A percentile compares a stretch with the other conserved stretches of the same genome.
Conservation (phyloP, 345 rosid genomes). For the Eucalyptus leucophloia region DNA sequence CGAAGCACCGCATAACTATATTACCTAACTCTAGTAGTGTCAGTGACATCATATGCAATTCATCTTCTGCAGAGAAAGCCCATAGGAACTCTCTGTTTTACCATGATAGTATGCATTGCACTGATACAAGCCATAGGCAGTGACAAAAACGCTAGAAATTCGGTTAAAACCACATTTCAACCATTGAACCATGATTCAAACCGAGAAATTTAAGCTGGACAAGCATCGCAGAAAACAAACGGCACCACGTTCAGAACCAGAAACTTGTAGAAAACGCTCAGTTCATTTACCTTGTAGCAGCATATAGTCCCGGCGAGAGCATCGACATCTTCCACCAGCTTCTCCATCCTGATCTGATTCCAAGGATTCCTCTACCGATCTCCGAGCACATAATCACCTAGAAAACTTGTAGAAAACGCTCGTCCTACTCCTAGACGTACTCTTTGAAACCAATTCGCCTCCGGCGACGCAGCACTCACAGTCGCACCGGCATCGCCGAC, state of each 20-base stretch:
- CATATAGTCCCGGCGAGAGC: slow-evolving; percentile 86
- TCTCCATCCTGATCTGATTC: slow-evolving; percentile 64
- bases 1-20: background rate
- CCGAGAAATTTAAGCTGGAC: too few relatives aligned
- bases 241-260: too few relatives aligned
- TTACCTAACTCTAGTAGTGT: background rate
- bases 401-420: slow-evolving; percentile 43
- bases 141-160: too few relatives aligned
- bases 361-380: slow-evolving; percentile 84
- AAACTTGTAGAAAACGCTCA: too few relatives aligned
- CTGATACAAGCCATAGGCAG: too few relatives aligned
- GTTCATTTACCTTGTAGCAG: slow-evolving; percentile 23
- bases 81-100: too few relatives aligned
- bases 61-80: background rate
- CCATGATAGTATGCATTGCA: too few relatives aligned
- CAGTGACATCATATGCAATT: background rate
- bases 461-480: slow-evolving; percentile 1
- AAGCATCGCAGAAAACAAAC: too few relatives aligned
- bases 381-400: slow-evolving; percentile 56
- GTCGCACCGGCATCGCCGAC: background rate
- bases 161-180: too few relatives aligned
- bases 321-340: slow-evolving; percentile 78
- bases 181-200: too few relatives aligned
- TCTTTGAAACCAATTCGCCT: slow-evolving; percentile 18
- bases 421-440: slow-evolving; percentile 69